These are phyloP conservation scores for Yamadazyma membranifaciens DNA, from an alignment of 1,139 yeast species.

Conservation along the genomic window DNA sequence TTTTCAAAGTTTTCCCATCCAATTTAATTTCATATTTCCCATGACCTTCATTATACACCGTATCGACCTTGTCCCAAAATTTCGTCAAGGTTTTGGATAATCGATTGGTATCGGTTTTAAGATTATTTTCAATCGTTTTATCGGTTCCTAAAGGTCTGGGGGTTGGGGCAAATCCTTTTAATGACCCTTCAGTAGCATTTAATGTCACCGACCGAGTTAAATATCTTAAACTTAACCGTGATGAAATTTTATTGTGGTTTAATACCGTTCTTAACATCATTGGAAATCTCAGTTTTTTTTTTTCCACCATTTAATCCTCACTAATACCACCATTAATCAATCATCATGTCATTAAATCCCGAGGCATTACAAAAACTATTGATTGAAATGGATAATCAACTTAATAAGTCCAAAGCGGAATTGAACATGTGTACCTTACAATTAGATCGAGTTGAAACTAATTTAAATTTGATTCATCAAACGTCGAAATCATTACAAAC, in stretches of 20 bases:
- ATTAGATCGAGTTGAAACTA: conserved; percentile 54
- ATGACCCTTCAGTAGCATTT: conserved; percentile 7
- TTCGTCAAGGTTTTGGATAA: conserved; percentile 67
- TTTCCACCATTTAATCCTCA: neutral
- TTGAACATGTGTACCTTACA: conserved; percentile 62
- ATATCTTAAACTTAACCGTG: neutral
- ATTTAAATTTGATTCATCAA: conserved; percentile 53
- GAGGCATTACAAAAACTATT: conserved; percentile 53
- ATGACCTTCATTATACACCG: conserved; percentile 30
- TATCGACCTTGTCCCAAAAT: conserved; percentile 82
- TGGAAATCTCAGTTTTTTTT: neutral
- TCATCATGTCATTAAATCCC: conserved; percentile 41
- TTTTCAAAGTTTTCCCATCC: conserved; percentile 74
- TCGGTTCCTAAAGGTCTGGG: conserved; percentile 32
- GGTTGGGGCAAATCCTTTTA: conserved; percentile 6
- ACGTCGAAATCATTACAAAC: conserved; percentile 54
- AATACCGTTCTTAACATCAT: conserved; percentile 13
- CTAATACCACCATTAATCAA: neutral
- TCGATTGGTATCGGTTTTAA: conserved; percentile 64
- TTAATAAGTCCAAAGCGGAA: conserved; percentile 61
- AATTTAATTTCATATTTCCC: conserved; percentile 54
- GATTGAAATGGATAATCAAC: conserved; percentile 65
- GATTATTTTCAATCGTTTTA: conserved; percentile 50
- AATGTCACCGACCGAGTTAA: neutral
- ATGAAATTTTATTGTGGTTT: neutral